These are phyloP conservation scores for Amauroascus verrucosus DNA, from an alignment of 2,329 filamentous ascomycete species.

Conservation along the genomic window DNA sequence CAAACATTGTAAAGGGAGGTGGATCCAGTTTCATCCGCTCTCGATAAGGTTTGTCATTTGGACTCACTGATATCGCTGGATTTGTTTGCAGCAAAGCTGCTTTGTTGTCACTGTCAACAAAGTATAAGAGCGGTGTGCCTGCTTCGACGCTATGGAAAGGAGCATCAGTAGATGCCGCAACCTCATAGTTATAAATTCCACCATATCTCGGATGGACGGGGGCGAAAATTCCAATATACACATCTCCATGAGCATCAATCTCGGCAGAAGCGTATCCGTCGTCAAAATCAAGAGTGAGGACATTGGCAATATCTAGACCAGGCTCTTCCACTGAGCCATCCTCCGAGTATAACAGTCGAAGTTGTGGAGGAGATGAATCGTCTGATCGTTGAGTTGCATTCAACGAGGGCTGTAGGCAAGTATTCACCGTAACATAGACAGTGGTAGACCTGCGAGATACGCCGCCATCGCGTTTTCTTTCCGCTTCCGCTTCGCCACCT, in stretches of 20 bases:
- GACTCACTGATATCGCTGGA: conserved; percentile 50
- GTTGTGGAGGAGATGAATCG: conserved; percentile 52
- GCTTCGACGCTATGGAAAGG: conserved; percentile 57
- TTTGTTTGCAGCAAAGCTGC: conserved; percentile 70
- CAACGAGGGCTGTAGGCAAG: conserved; percentile 63
- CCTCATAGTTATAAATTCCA: conserved; percentile 65
- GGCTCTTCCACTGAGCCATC: conserved; percentile 54
- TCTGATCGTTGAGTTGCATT: conserved; percentile 39
- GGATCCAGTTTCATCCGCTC: conserved; percentile 48
- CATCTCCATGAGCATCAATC: conserved; percentile 49
- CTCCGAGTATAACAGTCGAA: conserved; percentile 67
- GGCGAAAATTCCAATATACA: conserved; percentile 69
- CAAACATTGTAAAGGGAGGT: conserved; percentile 68
- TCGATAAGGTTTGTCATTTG: conserved; percentile 41
- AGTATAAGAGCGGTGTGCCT: conserved; percentile 51
- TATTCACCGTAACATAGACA: conserved; percentile 76
- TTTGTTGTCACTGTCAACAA: conserved; percentile 74
- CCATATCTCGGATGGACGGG: conserved; percentile 53
- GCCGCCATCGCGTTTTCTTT: conserved; percentile 18
- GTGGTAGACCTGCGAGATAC: conserved; percentile 33
- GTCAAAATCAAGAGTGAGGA: conserved; percentile 43
- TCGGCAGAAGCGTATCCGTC: conserved; percentile 61
- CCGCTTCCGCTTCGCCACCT: conserved; percentile 20
- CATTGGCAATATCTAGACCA: conserved; percentile 46
- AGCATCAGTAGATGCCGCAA: conserved; percentile 71